Base-by-base conservation (phyloP, 306 rosid species). In the Gleditsia sinensis region DNA sequence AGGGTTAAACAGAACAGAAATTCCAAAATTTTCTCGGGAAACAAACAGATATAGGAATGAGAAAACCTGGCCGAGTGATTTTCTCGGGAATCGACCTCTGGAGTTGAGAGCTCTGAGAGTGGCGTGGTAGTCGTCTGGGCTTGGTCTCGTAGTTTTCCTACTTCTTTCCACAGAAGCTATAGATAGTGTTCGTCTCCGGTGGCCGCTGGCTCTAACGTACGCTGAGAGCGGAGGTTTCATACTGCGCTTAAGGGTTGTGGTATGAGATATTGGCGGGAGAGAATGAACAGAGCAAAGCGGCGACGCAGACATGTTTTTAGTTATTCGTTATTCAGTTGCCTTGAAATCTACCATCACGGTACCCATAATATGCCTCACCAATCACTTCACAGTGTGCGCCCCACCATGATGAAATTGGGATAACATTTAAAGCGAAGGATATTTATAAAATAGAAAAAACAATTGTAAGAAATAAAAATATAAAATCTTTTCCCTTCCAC, bases 21-120 rank as follows among this genome's bases (percentile, higher is more conserved):
- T n/a, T n/a, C 71, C 9, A 9, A 32, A 74, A 65, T n/a, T 33
- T 36, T 67, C 43, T 43, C 3, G 36, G 67, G 32, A 87, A 20
- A 51, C 64, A 63, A 64, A 21, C 53, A 20, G 63, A 62, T 19
- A 0, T 0, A 2, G 54, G 50, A 68, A 75, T 8, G 50, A 14
- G 42, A 23, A 25, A 37, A 90, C 99, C 99, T 92, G 95, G 75
- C 93, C 97, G 9, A 94, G 90, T 25, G 97, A 90, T 84, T 94
- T 92, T 77, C 92, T 84, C 12, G 97, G 99, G 65, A 82, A 69
- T 45, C 97, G 92, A 42, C 90, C 96, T 80, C 75, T 90, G 77
- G 98, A 91, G 81, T 90, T 90, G 79, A 94, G 98, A 83, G 97
- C 96, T 82, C 33, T 84, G 68, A 91, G 85, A 58, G 91, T 91